phyloP scores from a whole-genome alignment of 208 protist genomes.

The Leishmania mexicana region DNA sequence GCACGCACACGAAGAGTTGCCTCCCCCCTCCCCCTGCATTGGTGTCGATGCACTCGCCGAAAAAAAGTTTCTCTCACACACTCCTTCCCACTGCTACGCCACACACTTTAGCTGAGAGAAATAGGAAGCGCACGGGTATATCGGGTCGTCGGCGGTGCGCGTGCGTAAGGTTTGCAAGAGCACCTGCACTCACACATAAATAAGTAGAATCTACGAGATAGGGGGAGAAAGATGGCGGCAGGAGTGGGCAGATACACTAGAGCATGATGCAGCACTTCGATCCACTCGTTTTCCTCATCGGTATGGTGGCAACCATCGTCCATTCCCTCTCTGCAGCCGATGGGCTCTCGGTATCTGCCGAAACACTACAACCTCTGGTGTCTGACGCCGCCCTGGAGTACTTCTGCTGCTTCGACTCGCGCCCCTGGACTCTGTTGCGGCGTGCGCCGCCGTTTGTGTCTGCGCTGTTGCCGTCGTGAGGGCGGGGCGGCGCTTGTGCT shows the following conservation, averaged over 20 bases:
- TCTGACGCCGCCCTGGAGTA: neutral
- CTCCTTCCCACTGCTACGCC: neutral
- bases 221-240: neutral
- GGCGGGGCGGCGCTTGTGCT: neutral
- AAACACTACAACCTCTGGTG: neutral
- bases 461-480: neutral
- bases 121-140: neutral
- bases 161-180: neutral
- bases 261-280: slow-evolving; percentile 28
- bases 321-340: neutral
- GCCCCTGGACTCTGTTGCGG: too few species aligned
- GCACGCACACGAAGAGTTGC: neutral
- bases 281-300: neutral
- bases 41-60: neutral
- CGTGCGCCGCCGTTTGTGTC: neutral
- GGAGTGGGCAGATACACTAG: neutral
- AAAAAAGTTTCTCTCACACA: neutral
- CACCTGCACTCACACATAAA: neutral
- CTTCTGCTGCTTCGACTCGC: neutral
- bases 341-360: neutral
- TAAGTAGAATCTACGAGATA: neutral
- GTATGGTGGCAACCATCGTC: neutral
- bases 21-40: neutral
- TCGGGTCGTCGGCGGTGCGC: neutral
- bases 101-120: neutral